These are phyloP conservation scores for Plantago major DNA, from an alignment of 257 asterid species.

Conservation along the genomic window DNA sequence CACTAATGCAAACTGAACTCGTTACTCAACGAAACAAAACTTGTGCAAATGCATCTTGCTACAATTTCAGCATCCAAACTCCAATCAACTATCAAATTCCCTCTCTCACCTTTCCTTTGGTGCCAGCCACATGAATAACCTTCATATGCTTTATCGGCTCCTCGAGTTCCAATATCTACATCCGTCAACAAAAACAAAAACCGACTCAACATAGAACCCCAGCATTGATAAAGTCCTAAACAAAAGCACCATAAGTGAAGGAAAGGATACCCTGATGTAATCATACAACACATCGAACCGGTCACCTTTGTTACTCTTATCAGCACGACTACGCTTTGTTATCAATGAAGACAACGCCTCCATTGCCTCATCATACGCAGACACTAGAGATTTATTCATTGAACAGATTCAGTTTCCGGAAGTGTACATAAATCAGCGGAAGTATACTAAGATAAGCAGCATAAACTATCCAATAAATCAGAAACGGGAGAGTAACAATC, in stretches of 20 bases:
- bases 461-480: no score
- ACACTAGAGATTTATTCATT: slow-evolving; percentile 3
- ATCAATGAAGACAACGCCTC: slow-evolving; percentile 90
- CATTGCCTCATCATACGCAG: slow-evolving; percentile 85
- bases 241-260: background rate
- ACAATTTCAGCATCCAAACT: slow-evolving; percentile 11
- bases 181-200: slow-evolving; percentile 19
- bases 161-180: slow-evolving; percentile 79
- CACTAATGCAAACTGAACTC: background rate
- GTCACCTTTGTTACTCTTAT: slow-evolving; percentile 79
- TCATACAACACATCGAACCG: slow-evolving; percentile 71
- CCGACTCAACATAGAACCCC: slow-evolving; percentile 6
- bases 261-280: slow-evolving; percentile 60
- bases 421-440: no score
- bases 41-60: slow-evolving; percentile 2
- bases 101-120: slow-evolving; percentile 85
- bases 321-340: slow-evolving; percentile 92
- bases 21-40: slow-evolving; percentile 5
- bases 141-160: slow-evolving; percentile 79
- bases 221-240: background rate
- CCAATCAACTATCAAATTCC: background rate
- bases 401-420: no score
- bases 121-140: slow-evolving; percentile 96
- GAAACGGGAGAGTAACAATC: no score
- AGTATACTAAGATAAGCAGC: no score